Base-by-base conservation (phyloP, 23 red algal genomes). In the Chondrus crispus region DNA sequence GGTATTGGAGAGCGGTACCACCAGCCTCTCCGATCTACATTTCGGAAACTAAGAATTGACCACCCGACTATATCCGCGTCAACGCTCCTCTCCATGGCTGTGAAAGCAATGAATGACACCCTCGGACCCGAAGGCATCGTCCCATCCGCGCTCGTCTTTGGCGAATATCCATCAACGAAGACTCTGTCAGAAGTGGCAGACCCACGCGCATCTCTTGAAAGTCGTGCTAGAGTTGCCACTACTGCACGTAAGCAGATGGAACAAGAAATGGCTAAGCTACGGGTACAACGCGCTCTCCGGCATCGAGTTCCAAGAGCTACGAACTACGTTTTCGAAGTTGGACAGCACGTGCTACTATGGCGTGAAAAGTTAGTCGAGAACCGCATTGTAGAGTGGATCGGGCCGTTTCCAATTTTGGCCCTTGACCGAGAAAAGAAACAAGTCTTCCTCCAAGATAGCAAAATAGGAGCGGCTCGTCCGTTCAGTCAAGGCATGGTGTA, bases 361-460 rank as follows among this genome's bases (percentile, higher is more conserved):
- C 1, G 60, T 13, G 82, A 72, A 16, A 86, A 86, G 22, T 22
- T 71, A 24, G 28, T 86, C 8, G 45, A 86, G 26, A 86, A 36
- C 42, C 1, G 82, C 70, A 86, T 86, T 35, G 82, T 10, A 0
- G 82, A 86, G 45, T 86, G 82, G 82, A 71, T 71, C 22, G 82
- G 55, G 22, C 82, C 58, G 39, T 86, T 86, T 62, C 46, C 8
- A 54, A 47, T 83, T 20, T 28, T 83, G 29, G 50, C 20, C 26
- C 6, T 83, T 45, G 12, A 83, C 12, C 45, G 29, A 9, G 24
- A n/a, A 60, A 54, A 32, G 26, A 83, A 83, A 47, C 46, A 60
- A 26, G 12, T 2, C 22, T 83, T 14, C 40, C 1, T 83, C 24
- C 50, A 83, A 47, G 48, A 58, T 26, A 60, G n/a, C 24, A 62